Evolutionary conservation across 1,139 yeast species (phyloP), one percentile per base, ranked within the genome.

Genomic region (Meyerozyma athensensis): DNA sequence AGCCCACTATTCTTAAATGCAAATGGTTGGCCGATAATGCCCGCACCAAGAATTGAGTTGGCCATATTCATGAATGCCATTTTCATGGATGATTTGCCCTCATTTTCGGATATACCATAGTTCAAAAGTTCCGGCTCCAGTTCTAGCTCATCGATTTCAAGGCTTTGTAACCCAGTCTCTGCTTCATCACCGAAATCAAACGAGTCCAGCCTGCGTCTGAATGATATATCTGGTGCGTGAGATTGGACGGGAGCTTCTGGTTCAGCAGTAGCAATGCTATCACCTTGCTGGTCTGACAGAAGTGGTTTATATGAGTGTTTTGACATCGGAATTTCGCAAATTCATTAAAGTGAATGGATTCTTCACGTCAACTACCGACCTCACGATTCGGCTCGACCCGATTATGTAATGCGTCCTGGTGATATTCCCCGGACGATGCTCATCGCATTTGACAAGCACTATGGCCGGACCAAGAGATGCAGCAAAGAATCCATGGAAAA

Each of bases 11-110:
- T 86, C 38, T 74, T 68, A 49, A 90, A 79, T 0, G 97, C 97
- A 52, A 81, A 85, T 1, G 97, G 95, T 49, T 89, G 95, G 1
- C 97, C 96, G 33, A 90, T 87, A 36, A 92, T 86, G 2, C 97
- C 97, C 0, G 97, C 97, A 0, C 97, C 97, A 10, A 90, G 68
- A 42, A 89, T 90, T 12, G 86, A 83, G 59, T 90, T 90, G 17
- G 97, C 95, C 96, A 90, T 89, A 59, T 90, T 90, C 95, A 90
- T 86, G 53, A 90, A 89, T 9, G 97, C 97, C 89, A 85, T 84
- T 44, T 74, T 74, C 74, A 89, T 71, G 43, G 65, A 72, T n/a
- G 77, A 65, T 34, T 70, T 56, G 4, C 72, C 67, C 3, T 16
- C 28, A 4, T 24, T 24, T 24, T 24, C 28, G 9, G 28, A 12